Conservation (phyloP, 805 yeast species). For the Lachancea quebecensis region DNA sequence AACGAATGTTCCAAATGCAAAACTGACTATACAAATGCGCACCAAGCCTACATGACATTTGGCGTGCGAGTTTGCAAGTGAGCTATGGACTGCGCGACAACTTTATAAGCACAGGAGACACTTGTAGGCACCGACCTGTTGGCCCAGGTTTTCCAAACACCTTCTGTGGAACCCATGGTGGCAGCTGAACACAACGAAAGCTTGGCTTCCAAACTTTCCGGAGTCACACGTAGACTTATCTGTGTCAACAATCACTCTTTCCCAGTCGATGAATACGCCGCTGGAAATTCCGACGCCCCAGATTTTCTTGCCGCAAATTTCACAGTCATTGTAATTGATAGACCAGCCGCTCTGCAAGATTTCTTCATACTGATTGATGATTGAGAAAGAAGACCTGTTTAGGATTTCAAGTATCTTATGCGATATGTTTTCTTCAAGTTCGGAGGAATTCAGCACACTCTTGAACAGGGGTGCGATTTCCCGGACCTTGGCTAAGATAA, state of each 20-base stretch:
- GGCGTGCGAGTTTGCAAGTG: not conserved
- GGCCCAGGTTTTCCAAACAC: conserved; percentile 27
- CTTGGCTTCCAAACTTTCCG: not conserved
- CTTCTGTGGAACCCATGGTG: conserved; percentile 27
- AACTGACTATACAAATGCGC: no score
- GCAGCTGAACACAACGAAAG: conserved; percentile 21
- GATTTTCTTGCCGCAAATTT: conserved; percentile 64
- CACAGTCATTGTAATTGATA: conserved; percentile 49
- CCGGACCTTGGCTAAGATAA: conserved; percentile 45
- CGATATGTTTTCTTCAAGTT: conserved; percentile 55
- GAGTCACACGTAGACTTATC: not conserved
- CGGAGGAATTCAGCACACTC: conserved; percentile 58
- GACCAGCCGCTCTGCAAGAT: conserved; percentile 59
- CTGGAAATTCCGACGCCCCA: conserved; percentile 61
- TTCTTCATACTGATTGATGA: conserved; percentile 37
- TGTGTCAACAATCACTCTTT: conserved; percentile 25
- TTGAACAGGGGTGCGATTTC: conserved; percentile 53
- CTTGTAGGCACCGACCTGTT: conserved; percentile 9
- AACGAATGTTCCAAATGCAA: no score
- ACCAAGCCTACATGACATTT: not conserved
- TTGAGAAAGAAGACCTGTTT: conserved; percentile 47
- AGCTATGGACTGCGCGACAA: not conserved
- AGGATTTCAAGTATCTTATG: conserved; percentile 45
- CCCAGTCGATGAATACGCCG: conserved; percentile 52
- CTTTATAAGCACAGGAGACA: conserved; percentile 21